Evolutionary conservation across 2,329 filamentous ascomycete genomes (phyloP).

Genomic region (Pseudocercospora fuligena): DNA sequence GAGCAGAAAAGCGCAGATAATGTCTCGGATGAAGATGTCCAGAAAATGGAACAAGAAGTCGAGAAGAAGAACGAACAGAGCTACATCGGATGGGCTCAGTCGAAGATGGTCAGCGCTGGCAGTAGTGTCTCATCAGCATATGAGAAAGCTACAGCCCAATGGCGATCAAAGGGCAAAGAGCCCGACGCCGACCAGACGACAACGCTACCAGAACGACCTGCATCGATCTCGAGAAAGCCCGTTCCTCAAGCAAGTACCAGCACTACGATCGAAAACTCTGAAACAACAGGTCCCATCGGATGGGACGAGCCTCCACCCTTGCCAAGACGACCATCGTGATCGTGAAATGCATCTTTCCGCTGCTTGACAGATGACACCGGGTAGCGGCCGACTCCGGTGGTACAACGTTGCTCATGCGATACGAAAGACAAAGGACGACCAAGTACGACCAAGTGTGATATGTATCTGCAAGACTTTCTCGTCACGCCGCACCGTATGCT

Average conservation of each 20-base stretch:
- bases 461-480: neutral
- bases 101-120: constrained; percentile 45
- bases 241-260: neutral
- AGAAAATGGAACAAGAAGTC: constrained; percentile 48
- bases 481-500: too few relatives aligned
- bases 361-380: constrained; percentile 9
- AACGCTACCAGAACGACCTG: neutral
- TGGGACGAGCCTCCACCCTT: constrained; percentile 10
- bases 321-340: constrained; percentile 11
- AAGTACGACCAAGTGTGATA: neutral
- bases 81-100: constrained; percentile 49
- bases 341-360: neutral
- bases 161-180: constrained; percentile 13
- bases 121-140: constrained; percentile 32
- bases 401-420: neutral
- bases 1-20: constrained; percentile 36
- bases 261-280: neutral
- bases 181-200: neutral
- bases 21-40: constrained; percentile 40
- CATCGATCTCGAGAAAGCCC: neutral
- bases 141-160: constrained; percentile 27
- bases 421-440: neutral
- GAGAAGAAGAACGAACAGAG: constrained; percentile 52
- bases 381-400: neutral
- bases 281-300: constrained; percentile 1